Base-by-base conservation (phyloP, 1,284 basidiomycete genomes). In the Paramarasmius palmivorus region DNA sequence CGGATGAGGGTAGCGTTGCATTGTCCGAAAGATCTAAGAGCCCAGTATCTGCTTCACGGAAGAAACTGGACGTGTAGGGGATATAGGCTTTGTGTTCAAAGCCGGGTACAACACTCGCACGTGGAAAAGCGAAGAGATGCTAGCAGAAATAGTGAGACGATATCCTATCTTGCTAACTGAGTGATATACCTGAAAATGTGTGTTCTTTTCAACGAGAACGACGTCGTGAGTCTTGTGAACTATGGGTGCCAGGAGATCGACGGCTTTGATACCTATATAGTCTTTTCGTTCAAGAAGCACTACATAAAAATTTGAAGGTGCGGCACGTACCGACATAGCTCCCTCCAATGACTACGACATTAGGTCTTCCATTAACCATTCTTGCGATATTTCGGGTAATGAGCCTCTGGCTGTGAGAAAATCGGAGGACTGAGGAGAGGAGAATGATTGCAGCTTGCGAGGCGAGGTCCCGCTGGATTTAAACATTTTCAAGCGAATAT, bases 1-100 rank as follows among this genome's bases (percentile, higher is more conserved):
- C 63, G 5, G 58, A 61, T 1, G 62, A 52, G 4, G 65, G 63
- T 17, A 47, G 26, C 10, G 51, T 38, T 10, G 15, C 22, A 15
- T 17, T 38, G 8, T 25, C 37, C 14, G 48, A 39, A 22, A 41
- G 19, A 4, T 17, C 29, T 32, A 6, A 17, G 20, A 25, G 32
- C 14, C 51, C 46, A n/a, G 15, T 29, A 17, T 42, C 23, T 1
- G 60, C 52, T 6, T 46, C 51, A 3, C 57, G 48, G 26, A 63
- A 57, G 45, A 68, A 68, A 9, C 62, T 55, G 10, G 59, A 50
- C 15, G 57, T 61, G 63, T 74, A 79, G 1, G 77, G 77, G 19
- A 81, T 68, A 57, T 77, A 77, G 0, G 76, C 73, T 53, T 72
- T 73, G 62, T 76, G 71, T 53, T 73, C 70, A 57, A 73, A 69